Evolutionary conservation across 495 filamentous ascomycete genomes (phyloP), one percentile per base, ranked within the genome.

Genomic region (Podospora comata): DNA sequence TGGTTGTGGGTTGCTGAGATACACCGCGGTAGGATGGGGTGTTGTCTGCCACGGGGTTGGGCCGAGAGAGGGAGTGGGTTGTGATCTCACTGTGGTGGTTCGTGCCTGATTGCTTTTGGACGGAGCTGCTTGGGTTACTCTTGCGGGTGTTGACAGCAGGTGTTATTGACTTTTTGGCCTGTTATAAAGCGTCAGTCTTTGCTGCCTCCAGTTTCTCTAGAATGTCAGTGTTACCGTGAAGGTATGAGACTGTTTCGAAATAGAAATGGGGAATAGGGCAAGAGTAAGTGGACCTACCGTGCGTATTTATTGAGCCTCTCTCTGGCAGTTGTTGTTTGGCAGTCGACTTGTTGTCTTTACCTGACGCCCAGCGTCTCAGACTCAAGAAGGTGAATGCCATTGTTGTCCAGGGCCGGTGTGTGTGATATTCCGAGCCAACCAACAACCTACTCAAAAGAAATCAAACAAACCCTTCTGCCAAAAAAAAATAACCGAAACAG

Each of bases 121-220:
- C 15, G 9, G 20, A 23, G 23, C 23, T 23, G 23, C 23, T 23
- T 23, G 54, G 20, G 16, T 20, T 19, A 26, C n/a, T 20, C 18
- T 58, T 58, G n/a, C 55, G n/a, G 1, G 55, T 26, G 6, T 58
- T 58, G n/a, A 58, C n/a, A 26, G 23, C 23, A n/a, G 18, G 18
- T 26, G n/a, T 20, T 20, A n/a, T 58, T 20, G 55, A 26, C 55
- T 19, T 58, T 18, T 20, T 19, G 55, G 55, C n/a, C n/a, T 58
- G 55, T 58, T 58, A 15, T 11, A 58, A 58, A 58, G 55, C 23
- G 55, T 58, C 55, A 58, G 55, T 23, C n/a, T 58, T 58, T 18
- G 39, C 39, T 48, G 39, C 39, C 13, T 48, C 39, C 39, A 48
- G 13, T 16, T 16, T 48, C 39, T 48, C 15, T 3, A 48, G 9